Conservation (phyloP, 139 green algal genomes). For the Chlorella vulgaris region DNA sequence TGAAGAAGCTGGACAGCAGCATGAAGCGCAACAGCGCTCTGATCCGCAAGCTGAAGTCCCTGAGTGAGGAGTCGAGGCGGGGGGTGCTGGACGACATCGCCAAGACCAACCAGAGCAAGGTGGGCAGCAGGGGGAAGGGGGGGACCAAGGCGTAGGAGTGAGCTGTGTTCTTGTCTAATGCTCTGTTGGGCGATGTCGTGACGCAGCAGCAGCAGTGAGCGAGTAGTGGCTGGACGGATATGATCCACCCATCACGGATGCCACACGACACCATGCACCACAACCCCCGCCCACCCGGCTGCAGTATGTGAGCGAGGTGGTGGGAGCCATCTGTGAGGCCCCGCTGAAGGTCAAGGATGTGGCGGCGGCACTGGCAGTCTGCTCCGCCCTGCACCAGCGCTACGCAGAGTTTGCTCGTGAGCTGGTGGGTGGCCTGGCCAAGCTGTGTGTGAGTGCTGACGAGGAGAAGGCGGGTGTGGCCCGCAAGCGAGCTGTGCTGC, state of each 20-base stretch:
- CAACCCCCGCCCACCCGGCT: no score
- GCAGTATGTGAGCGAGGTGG: slow-evolving; percentile 94
- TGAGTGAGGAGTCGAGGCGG: slow-evolving; percentile 71
- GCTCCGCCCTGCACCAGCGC: slow-evolving; percentile 81
- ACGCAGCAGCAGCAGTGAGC: no score
- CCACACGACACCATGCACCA: no score
- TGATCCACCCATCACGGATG: no score
- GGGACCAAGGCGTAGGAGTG: not conserved
- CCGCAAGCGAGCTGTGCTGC: slow-evolving; percentile 68
- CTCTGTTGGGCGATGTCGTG: no score
- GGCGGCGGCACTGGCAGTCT: slow-evolving; percentile 79
- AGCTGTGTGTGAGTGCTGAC: slow-evolving; percentile 47
- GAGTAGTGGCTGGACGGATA: no score
- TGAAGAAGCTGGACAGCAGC: slow-evolving; percentile 77
- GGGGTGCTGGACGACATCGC: slow-evolving; percentile 75
- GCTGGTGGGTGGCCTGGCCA: slow-evolving; percentile 56
- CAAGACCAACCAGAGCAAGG: slow-evolving; percentile 86
- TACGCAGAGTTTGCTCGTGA: slow-evolving; percentile 77
- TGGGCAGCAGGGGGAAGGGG: slow-evolving; percentile 23
- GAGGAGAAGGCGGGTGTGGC: slow-evolving; percentile 51
- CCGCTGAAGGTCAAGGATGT: slow-evolving; percentile 84
- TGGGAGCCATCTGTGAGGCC: slow-evolving; percentile 82
- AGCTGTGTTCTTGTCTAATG: no score
- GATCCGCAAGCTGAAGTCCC: slow-evolving; percentile 80
- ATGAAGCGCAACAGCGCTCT: slow-evolving; percentile 93